Base-by-base conservation (phyloP, 768 basidiomycete species). In the Amanita subjunquillea region DNA sequence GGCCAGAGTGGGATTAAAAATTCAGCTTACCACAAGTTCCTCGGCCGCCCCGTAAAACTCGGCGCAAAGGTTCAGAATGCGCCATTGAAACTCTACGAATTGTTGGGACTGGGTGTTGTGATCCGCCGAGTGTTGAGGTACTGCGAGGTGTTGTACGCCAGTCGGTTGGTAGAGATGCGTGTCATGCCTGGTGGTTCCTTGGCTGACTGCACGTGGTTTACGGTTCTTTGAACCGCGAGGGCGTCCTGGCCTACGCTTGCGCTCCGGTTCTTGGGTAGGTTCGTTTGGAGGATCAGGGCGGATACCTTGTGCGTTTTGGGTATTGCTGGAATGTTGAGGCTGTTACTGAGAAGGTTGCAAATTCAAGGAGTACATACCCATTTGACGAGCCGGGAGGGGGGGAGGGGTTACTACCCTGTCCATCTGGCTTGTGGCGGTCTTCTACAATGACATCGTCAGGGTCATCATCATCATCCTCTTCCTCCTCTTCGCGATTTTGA, bases 71-170 rank as follows among this genome's bases (percentile, higher is more conserved):
- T 87, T 87, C 53, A 90, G 65, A 38, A 88, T 79, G 50, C 86
- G 80, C 87, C 87, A 90, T 63, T 90, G 87, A 60, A 90, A 90
- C 62, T 90, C 86, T 65, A 87, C 87, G 64, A 87, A 89, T 60
- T 82, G 80, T 56, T 87, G 83, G 8, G 30, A 30, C 30, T 83
- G 79, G 2, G 80, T 70, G 53, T 77, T 78, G 23, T 82, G 76
- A 46, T 75, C 72, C 3, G 75, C 72, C 3, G 75, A 69, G 32
- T 73, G 69, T 37, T 70, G 69, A 36, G 74, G 74, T 7, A 70
- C 67, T 22, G 65, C 62, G 20, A 59, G 52, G 39, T 73, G 67
- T 45, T 64, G 58, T 48, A 57, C 42, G 30, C 57, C 30, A 36
- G 65, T 41, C n/a, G 71, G 69, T 48, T 67, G 64, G 58, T 77